phyloP scores from a whole-genome alignment of 2,329 filamentous ascomycete species.

The Sporothrix humicola region DNA sequence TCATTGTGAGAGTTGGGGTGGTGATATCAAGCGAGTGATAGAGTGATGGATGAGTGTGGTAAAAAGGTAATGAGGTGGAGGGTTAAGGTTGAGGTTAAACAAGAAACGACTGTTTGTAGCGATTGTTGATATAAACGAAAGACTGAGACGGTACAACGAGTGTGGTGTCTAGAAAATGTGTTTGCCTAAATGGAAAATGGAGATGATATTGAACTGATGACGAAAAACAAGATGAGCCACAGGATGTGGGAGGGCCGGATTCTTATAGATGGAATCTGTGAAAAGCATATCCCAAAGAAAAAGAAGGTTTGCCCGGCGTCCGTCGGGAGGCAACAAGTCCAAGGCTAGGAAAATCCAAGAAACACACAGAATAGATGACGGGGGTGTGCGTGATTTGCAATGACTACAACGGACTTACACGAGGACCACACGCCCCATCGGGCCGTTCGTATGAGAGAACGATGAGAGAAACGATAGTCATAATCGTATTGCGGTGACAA shows the following conservation, averaged over 20 bases:
- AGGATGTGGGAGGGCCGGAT: neutral
- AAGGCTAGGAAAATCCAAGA: neutral
- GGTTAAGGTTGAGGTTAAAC: neutral
- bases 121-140: slow-evolving; percentile 31
- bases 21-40: no score
- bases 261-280: slow-evolving; percentile 17
- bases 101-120: neutral
- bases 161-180: slow-evolving; percentile 12
- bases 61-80: no score
- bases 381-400: slow-evolving; percentile 17
- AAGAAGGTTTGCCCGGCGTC: neutral
- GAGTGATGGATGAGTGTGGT: no score
- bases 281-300: neutral
- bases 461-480: slow-evolving; percentile 1
- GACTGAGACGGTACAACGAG: slow-evolving; percentile 29
- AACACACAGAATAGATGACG: neutral
- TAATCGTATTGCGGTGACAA: neutral
- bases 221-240: slow-evolving; percentile 3
- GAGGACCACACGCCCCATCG: neutral
- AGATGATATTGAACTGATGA: slow-evolving; percentile 12
- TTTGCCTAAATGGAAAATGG: slow-evolving; percentile 13
- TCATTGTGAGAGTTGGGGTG: slow-evolving; percentile 33
- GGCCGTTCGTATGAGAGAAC: neutral
- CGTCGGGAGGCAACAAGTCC: no score
- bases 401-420: neutral